Base-by-base conservation (phyloP, 1,284 basidiomycete genomes). In the Wallemia ichthyophaga region DNA sequence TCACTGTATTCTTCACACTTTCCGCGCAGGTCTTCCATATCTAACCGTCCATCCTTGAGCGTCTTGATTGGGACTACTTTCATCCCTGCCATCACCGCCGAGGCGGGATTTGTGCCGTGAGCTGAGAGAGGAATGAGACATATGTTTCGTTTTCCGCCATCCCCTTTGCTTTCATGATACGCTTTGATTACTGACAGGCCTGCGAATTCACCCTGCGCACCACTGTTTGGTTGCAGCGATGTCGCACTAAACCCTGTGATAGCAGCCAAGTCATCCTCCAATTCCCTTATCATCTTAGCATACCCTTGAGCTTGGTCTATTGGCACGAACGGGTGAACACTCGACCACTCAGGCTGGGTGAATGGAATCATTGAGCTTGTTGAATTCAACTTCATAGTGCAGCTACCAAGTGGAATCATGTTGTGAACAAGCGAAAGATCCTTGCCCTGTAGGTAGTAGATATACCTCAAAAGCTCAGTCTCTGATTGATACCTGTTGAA, bases 311-410 rank as follows among this genome's bases (percentile, higher is more conserved):
- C 87, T 71, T 98, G 94, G 63, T 92, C 82, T 56, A 74, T 72
- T 17, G 92, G 92, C 1, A 80, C 85, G 69, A 98, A 96, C 0
- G 92, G 92, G 72, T 98, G 92, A 1, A 96, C 77, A 59, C 75
- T 74, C 61, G 82, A 78, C 69, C 88, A 96, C 69, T 89, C 86
- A 28, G 88, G 85, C 82, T 84, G 87, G 5, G 88, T 94, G 31
- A 98, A 74, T 15, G 92, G 89, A 60, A 85, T 83, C 91, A 98
- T 95, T 64, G 87, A 91, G 57, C 85, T 89, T 17, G 87, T 92
- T 67, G 85, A 88, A 73, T 95, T 95, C 63, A 95, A 76, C 74
- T 95, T 91, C 88, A 92, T 94, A 11, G 87, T 91, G 70, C 86
- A 91, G 66, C 84, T 92, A 60, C 92, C 92, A 15, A 98, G 79